Evolutionary conservation across 768 basidiomycete genomes (phyloP).

Genomic region (Agrocybe pediades): DNA sequence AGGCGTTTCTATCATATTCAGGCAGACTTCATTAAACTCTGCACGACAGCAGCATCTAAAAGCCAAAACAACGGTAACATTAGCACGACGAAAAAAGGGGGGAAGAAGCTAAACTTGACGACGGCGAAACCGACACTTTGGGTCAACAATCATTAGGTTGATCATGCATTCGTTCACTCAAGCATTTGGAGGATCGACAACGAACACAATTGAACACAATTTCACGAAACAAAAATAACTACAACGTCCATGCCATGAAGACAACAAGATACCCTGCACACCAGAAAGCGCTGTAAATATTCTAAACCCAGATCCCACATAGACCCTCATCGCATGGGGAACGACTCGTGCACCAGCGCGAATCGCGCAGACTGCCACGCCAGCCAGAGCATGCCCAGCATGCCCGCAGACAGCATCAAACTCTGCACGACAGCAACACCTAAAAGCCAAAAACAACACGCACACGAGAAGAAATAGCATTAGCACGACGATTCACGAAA

Average conservation of each 20-base stretch:
- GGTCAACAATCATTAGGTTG: no score
- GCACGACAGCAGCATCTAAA: constrained; percentile 49
- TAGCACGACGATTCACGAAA: no score
- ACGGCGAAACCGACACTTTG: no score
- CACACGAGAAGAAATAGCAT: no score
- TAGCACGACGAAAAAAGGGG: not conserved
- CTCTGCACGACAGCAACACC: constrained; percentile 55
- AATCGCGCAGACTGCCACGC: constrained; percentile 51
- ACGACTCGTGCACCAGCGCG: constrained; percentile 9
- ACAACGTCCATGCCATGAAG: no score
- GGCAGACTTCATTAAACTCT: constrained; percentile 49
- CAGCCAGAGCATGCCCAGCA: constrained; percentile 51
- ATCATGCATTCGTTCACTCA: no score
- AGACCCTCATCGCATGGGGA: constrained; percentile 12
- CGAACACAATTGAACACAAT: no score
- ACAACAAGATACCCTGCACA: not conserved
- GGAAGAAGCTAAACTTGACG: not conserved
- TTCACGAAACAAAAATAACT: no score
- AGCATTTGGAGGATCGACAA: no score
- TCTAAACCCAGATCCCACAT: not conserved
- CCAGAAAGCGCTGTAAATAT: not conserved
- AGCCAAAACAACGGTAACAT: no score
- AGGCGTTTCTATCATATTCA: constrained; percentile 44
- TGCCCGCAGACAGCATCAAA: constrained; percentile 46
- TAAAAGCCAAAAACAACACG: constrained; percentile 15